Percentiles rank a stretch among this genome's conserved stretches.
Conservation (phyloP, 202 grass and related monocot genomes). For the Schoenoplectus tabernaemontani region DNA sequence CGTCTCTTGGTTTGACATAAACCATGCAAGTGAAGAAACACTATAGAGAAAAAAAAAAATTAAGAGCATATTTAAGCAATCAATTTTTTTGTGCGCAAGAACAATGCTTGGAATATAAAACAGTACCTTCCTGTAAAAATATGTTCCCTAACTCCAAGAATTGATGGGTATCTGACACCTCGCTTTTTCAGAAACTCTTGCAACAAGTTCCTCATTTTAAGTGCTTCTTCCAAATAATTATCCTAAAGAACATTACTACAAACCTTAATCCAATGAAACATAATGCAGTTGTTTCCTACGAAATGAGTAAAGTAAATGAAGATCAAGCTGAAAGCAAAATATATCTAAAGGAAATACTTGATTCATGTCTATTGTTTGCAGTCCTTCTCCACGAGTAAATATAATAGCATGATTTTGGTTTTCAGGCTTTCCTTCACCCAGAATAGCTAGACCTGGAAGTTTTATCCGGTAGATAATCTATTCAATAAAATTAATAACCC, state of each 20-base stretch:
- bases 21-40: conserved; percentile 98
- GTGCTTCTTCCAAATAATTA: conserved; percentile 95
- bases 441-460: conserved; percentile 72
- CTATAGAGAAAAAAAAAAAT: conserved; percentile 32
- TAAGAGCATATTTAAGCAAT: conserved; percentile 26
- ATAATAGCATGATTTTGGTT: conserved; percentile 98
- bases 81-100: conserved; percentile 11
- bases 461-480: conserved; percentile 94
- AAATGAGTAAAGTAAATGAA: conserved; percentile 6
- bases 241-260: conserved; percentile 45
- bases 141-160: conserved; percentile 95
- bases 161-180: conserved; percentile 64
- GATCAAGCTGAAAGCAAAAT: conserved; percentile 12
- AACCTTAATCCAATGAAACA: conserved; percentile 20
- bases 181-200: conserved; percentile 76
- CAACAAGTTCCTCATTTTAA: conserved; percentile 98
- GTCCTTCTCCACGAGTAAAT: conserved; percentile 89
- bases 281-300: conserved; percentile 11
- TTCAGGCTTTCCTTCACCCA: conserved; percentile 96
- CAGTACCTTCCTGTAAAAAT: conserved; percentile 93
- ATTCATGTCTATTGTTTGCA: conserved; percentile 98
- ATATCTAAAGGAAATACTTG: conserved; percentile 44
- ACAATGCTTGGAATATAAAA: conserved; percentile 4
- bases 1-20: conserved; percentile 97
- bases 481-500: conserved; percentile 29